Percentiles rank a stretch among this genome's conserved stretches.
These are phyloP conservation scores for Eutrema japonicum DNA, from an alignment of 345 rosid genomes.

Conservation along the genomic window DNA sequence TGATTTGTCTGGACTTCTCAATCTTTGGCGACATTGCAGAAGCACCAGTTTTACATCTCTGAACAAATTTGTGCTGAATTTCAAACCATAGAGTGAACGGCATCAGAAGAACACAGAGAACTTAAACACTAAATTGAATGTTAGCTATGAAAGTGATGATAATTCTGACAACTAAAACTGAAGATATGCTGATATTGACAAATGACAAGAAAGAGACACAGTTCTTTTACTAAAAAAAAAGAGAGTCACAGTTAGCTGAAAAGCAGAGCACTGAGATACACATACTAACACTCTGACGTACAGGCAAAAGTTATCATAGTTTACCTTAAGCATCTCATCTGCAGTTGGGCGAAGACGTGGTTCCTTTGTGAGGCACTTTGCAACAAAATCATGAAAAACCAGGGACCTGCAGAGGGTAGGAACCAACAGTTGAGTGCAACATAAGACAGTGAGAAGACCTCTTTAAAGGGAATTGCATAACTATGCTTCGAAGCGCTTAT, in stretches of 20 bases:
- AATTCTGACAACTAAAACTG: slow-evolving; percentile 31
- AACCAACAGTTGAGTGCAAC: slow-evolving; percentile 8
- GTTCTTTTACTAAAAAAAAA: background rate
- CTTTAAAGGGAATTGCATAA: slow-evolving; percentile 3
- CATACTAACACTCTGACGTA: slow-evolving; percentile 4
- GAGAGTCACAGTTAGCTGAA: background rate
- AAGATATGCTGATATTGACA: slow-evolving; percentile 22
- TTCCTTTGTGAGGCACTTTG: slow-evolving; percentile 94
- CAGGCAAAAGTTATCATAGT: slow-evolving; percentile 17
- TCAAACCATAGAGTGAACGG: slow-evolving; percentile 38
- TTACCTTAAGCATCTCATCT: slow-evolving; percentile 93
- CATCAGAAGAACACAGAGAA: slow-evolving; percentile 38
- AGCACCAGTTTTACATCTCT: slow-evolving; percentile 89
- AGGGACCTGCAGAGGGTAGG: slow-evolving; percentile 72
- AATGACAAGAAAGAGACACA: slow-evolving; percentile 11
- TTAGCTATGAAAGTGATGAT: slow-evolving; percentile 21
- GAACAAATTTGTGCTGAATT: slow-evolving; percentile 88
- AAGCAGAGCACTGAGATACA: slow-evolving; percentile 26
- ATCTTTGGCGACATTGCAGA: slow-evolving; percentile 89
- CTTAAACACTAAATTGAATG: slow-evolving; percentile 9
- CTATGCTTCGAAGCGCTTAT: slow-evolving; percentile 19
- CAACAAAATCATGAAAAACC: slow-evolving; percentile 97
- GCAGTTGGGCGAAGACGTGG: slow-evolving; percentile 96
- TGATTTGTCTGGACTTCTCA: slow-evolving; percentile 80
- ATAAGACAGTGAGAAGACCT: slow-evolving; percentile 22